phyloP scores from a whole-genome alignment of 306 rosid genomes.

The Rubus idaeus region DNA sequence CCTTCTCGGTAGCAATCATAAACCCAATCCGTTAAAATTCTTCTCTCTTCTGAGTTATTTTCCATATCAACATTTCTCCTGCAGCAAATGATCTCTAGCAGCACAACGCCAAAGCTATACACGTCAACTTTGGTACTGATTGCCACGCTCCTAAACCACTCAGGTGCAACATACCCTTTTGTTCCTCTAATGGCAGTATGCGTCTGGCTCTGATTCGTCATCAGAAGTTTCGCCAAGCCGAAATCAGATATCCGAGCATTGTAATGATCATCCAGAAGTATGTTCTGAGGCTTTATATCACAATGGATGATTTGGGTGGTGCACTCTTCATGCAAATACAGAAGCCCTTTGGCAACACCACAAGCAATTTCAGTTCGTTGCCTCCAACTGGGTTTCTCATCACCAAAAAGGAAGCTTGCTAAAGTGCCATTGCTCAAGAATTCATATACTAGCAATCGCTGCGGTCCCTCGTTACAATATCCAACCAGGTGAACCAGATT shows the following conservation, averaged over 20 bases:
- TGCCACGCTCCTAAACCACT: slow-evolving; percentile 30
- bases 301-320: slow-evolving; percentile 35
- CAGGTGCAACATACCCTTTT: slow-evolving; percentile 38
- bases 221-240: slow-evolving; percentile 36
- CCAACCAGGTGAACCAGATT: slow-evolving; percentile 37
- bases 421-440: slow-evolving; percentile 40
- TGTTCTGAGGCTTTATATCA: slow-evolving; percentile 44
- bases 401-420: slow-evolving; percentile 29
- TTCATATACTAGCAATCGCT: slow-evolving; percentile 39
- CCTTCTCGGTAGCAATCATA: slow-evolving; percentile 34
- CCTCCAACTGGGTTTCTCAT: slow-evolving; percentile 33
- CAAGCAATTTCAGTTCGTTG: slow-evolving; percentile 31
- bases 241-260: slow-evolving; percentile 35
- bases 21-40: slow-evolving; percentile 35
- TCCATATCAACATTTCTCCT: slow-evolving; percentile 26
- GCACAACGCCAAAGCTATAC: slow-evolving; percentile 33
- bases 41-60: slow-evolving; percentile 14
- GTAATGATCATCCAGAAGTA: slow-evolving; percentile 38
- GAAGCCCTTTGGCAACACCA: slow-evolving; percentile 26
- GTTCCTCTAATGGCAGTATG: slow-evolving; percentile 27
- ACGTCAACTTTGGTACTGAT: slow-evolving; percentile 28
- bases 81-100: slow-evolving; percentile 28
- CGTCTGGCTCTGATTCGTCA: slow-evolving; percentile 27
- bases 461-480: slow-evolving; percentile 36
- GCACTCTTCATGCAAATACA: slow-evolving; percentile 42